Conservation (phyloP, 805 yeast species). For the Clavispora phyllophila region DNA sequence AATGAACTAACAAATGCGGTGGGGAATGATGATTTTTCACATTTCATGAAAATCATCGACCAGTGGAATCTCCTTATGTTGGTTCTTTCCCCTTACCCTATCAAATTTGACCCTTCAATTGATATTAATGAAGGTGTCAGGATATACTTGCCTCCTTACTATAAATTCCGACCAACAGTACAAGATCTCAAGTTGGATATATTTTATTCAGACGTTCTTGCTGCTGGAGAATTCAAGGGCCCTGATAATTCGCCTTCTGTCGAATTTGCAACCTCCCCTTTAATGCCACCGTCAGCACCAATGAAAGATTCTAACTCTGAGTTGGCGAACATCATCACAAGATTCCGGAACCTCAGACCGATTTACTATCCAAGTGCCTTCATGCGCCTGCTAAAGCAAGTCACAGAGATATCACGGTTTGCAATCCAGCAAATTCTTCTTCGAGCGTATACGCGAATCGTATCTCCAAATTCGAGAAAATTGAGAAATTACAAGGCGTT, state of each 20-base stretch:
- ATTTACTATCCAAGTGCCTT: constrained; percentile 14
- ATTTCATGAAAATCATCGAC: constrained; percentile 34
- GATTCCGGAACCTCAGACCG: constrained; percentile 15
- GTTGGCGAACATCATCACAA: constrained; percentile 3
- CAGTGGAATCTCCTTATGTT: constrained; percentile 39
- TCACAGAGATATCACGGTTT: constrained; percentile 10
- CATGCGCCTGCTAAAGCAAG: constrained; percentile 12
- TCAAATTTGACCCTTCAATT: constrained; percentile 12
- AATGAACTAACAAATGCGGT: constrained; percentile 25
- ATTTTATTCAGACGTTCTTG: constrained; percentile 14
- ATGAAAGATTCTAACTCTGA: not conserved
- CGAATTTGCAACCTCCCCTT: not conserved
- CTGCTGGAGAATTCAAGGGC: constrained; percentile 9
- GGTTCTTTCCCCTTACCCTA: constrained; percentile 28
- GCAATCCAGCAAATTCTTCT: constrained; percentile 58
- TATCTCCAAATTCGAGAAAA: constrained; percentile 65
- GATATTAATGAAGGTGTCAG: constrained; percentile 16
- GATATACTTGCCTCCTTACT: constrained; percentile 7
- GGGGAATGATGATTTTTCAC: constrained; percentile 28
- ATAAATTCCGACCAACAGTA: constrained; percentile 6
- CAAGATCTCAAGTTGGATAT: constrained; percentile 11
- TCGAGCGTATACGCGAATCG: constrained; percentile 70
- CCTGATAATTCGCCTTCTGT: not conserved
- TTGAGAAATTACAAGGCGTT: constrained; percentile 76
- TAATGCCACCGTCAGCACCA: not conserved